Evolutionary conservation across 2,329 filamentous ascomycete species (phyloP), one percentile per base, ranked within the genome.

Genomic region (Ceratocystis destructans): DNA sequence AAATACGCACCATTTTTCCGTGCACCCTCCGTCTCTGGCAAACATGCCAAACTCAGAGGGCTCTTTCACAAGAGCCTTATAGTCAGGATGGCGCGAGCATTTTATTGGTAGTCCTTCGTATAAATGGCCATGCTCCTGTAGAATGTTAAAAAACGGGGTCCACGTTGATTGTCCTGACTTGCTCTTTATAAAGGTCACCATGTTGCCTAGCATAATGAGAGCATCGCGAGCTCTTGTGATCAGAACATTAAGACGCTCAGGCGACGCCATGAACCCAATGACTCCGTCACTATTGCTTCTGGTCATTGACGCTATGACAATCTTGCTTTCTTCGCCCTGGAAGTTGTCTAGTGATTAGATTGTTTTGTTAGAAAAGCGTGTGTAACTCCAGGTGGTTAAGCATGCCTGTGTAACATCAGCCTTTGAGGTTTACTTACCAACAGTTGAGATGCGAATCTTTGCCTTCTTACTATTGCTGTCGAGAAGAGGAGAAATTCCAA

Each of bases 281-380:
- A 90, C 84, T 0, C 82, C 80, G 0, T 71, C 71, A 0, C 71
- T 67, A 69, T 91, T 91, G 72, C 87, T 87, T 3, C 88, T 77
- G 0, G 86, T 89, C 10, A 91, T 73, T 0, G 85, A 87, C 0
- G 77, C 82, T 6, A 92, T 80, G 0, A 90, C 84, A 17, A 92
- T 86, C 1, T 90, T 83, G 46, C 83, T 85, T 69, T 92, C 88
- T 71, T 91, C 88, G 1, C 88, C 87, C 72, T 91, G 88, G 67
- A 88, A 92, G 68, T 91, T 91, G 69, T 91, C 87, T 86, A 22
- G 1, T 44, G 3, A 45, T 41, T 12, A 2, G 37, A 10, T 4
- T 41, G 12, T 41, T 41, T 12, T 41, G 37, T 41, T 41, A 41
- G 37, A 41, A 41, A 10, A 15, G 10, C 10, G 5, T 15, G 37